These are phyloP conservation scores for Prunus fruticosa DNA, from an alignment of 306 rosid species.

Conservation along the genomic window DNA sequence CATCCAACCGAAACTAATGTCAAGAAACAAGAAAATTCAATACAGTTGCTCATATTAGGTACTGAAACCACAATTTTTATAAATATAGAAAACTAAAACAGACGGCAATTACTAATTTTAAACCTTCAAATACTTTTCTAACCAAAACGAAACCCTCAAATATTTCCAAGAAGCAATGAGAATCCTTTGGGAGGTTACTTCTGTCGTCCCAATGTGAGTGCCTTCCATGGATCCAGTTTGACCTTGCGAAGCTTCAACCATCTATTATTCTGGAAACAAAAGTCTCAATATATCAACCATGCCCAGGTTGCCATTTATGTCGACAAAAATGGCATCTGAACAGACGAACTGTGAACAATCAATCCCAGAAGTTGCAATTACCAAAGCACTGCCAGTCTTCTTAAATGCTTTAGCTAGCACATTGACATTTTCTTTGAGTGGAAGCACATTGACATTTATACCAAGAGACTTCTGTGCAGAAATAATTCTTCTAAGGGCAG, in stretches of 20 bases:
- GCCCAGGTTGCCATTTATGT: constrained; percentile 22
- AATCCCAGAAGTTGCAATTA: constrained; percentile 30
- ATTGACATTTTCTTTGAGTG: too few species aligned
- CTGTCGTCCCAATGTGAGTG: background rate
- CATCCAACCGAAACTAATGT: constrained; percentile 2
- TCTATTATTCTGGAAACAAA: constrained; percentile 28
- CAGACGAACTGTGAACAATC: constrained; percentile 9
- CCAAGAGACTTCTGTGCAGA: background rate
- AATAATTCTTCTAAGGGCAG: constrained; percentile 19
- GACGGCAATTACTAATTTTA: background rate
- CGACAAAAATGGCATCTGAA: constrained; percentile 38
- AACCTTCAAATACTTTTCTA: background rate
- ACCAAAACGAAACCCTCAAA: background rate
- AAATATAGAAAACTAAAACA: background rate
- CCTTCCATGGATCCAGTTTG: background rate
- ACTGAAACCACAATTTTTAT: background rate
- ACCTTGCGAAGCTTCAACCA: background rate
- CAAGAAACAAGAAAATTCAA: background rate
- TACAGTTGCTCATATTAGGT: background rate
- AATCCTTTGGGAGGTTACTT: background rate
- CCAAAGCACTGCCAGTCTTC: constrained; percentile 45
- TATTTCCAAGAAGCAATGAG: background rate
- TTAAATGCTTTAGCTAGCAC: constrained; percentile 47
- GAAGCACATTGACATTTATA: constrained; percentile 21
- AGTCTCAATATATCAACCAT: constrained; percentile 23